A percentile compares a stretch with the other conserved stretches of the same genome.
phyloP scores from a whole-genome alignment of 2,329 filamentous ascomycete species.

The Exserohilum turcica region DNA sequence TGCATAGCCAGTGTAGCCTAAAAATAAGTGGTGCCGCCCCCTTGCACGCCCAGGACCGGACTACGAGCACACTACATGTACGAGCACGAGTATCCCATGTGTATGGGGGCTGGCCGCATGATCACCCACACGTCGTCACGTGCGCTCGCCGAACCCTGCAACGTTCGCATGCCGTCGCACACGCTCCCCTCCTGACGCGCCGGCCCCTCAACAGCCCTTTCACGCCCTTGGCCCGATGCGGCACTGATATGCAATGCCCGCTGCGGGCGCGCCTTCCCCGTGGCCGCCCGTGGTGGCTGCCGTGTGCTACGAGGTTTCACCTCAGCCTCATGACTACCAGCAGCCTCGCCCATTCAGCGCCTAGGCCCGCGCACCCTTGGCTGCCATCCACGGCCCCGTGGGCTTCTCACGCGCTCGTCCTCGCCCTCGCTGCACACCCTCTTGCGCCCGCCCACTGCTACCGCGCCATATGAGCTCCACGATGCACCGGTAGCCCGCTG shows the following conservation, averaged over 20 bases:
- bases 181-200: background rate
- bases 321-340: conserved; percentile 20
- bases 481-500: conserved; percentile 1
- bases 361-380: conserved; percentile 11
- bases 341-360: conserved; percentile 16
- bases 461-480: conserved; percentile 13
- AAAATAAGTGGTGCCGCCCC: background rate
- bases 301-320: conserved; percentile 3
- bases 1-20: background rate
- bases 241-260: conserved; percentile 1
- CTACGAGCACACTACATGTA: background rate
- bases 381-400: conserved; percentile 16
- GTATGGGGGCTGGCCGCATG: conserved; percentile 7
- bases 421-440: conserved; percentile 8
- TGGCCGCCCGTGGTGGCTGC: conserved; percentile 11
- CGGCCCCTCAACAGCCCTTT: background rate
- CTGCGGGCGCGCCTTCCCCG: conserved; percentile 13
- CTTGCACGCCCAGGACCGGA: no score
- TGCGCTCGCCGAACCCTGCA: conserved; percentile 2
- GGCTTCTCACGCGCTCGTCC: conserved; percentile 12
- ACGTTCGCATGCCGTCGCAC: background rate
- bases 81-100: no score
- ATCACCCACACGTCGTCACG: conserved; percentile 8
- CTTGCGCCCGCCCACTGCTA: background rate
- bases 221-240: background rate